Conservation (phyloP, 2,329 filamentous ascomycete genomes). For the Talaromyces sp. region DNA sequence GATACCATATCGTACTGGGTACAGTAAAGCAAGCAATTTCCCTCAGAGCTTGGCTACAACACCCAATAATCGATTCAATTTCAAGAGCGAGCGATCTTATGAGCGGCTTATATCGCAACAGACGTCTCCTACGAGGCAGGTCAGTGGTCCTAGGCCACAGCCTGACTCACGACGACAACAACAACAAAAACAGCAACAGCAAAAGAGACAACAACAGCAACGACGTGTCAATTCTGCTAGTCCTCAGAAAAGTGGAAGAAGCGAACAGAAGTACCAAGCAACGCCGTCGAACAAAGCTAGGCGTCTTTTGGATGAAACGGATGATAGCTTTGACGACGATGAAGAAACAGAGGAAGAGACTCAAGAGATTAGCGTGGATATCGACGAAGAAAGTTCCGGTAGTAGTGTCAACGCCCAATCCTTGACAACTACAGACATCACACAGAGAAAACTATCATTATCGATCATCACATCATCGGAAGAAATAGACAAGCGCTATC, state of each 20-base stretch:
- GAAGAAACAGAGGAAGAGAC: constrained; percentile 16
- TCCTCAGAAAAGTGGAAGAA: constrained; percentile 3
- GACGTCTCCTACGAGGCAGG: constrained; percentile 35
- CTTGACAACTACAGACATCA: constrained; percentile 21
- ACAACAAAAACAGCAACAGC: neutral
- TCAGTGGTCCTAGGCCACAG: constrained; percentile 30
- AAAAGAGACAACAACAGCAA: neutral
- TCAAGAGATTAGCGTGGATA: constrained; percentile 10
- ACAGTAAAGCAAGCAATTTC: constrained; percentile 24
- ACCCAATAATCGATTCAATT: constrained; percentile 39
- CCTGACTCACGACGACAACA: neutral
- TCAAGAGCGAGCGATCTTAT: constrained; percentile 39
- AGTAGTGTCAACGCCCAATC: constrained; percentile 32
- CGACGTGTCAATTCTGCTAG: constrained; percentile 7
- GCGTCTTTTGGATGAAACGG: constrained; percentile 16
- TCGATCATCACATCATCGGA: constrained; percentile 23
- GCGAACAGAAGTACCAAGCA: neutral
- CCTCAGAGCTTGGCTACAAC: constrained; percentile 35
- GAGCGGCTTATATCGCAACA: constrained; percentile 33
- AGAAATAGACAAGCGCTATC: constrained; percentile 28
- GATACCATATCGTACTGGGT: constrained; percentile 24
- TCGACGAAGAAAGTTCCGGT: constrained; percentile 18
- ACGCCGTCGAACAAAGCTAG: constrained; percentile 6
- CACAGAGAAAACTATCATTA: constrained; percentile 2
- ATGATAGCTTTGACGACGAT: constrained; percentile 23